Conservation (phyloP, 2,329 filamentous ascomycete species). For the Fusarium sp. region DNA sequence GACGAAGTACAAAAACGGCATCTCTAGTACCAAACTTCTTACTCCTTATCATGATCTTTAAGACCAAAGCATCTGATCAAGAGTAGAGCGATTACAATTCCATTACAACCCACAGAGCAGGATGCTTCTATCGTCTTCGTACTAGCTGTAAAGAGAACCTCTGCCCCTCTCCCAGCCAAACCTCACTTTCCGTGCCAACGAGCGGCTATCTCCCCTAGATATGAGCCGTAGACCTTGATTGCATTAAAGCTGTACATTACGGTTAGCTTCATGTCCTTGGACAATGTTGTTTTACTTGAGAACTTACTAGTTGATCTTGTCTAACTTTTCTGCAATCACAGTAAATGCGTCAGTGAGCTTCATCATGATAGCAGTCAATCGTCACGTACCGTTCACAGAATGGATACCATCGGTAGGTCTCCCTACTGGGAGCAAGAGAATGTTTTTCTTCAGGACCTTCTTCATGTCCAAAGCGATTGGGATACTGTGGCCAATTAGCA, state of each 20-base stretch:
- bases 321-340: not conserved
- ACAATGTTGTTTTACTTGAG: fast-evolving
- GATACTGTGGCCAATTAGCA: not conserved
- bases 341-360: not conserved
- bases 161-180: not conserved
- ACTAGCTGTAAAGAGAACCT: not conserved
- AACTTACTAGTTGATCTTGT: not conserved
- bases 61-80: not conserved
- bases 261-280: not conserved
- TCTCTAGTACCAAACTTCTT: too few species aligned
- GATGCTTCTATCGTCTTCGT: not conserved
- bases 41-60: too few species aligned
- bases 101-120: not conserved
- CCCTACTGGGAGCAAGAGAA: not conserved
- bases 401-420: not conserved
- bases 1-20: too few species aligned
- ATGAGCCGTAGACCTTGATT: not conserved
- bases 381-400: not conserved
- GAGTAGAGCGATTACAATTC: not conserved
- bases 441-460: not conserved
- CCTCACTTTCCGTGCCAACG: not conserved
- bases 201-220: not conserved
- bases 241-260: not conserved
- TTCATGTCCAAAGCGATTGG: not conserved
- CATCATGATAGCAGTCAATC: not conserved